A percentile compares a stretch with the other conserved stretches of the same genome.
Evolutionary conservation across 768 basidiomycete genomes (phyloP).

Genomic region (Dictyophora rubrovolvata): DNA sequence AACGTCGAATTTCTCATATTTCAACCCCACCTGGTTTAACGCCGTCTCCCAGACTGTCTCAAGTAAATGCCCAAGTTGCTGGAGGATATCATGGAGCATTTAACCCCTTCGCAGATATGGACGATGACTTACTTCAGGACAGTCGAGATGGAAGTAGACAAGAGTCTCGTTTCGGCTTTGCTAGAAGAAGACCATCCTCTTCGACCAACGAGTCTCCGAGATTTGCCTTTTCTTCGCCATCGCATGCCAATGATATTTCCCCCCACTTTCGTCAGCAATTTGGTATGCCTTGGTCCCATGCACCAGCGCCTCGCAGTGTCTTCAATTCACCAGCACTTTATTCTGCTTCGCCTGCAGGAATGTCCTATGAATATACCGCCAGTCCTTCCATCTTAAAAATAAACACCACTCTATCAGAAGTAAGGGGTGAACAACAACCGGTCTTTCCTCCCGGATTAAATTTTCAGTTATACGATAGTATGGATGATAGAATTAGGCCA

Average conservation of each 20-base stretch:
- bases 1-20: slow-evolving; percentile 15
- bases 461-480: slow-evolving; percentile 2
- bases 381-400: background rate
- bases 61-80: slow-evolving; percentile 15
- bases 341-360: background rate
- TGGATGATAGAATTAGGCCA: background rate
- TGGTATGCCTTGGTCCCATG: background rate
- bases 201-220: slow-evolving; percentile 2
- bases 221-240: slow-evolving; percentile 1
- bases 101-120: slow-evolving; percentile 65
- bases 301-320: background rate
- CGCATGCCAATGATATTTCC: background rate
- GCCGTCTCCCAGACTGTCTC: slow-evolving; percentile 23
- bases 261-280: background rate
- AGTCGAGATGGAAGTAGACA: slow-evolving; percentile 56
- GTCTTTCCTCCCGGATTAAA: background rate
- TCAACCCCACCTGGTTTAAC: slow-evolving; percentile 43
- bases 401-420: background rate
- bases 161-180: slow-evolving; percentile 75
- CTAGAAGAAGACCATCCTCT: slow-evolving; percentile 34
- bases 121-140: slow-evolving; percentile 40
- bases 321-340: background rate
- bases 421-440: background rate
- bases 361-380: slow-evolving; percentile 3
- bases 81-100: slow-evolving; percentile 20